phyloP scores from a whole-genome alignment of 2,329 filamentous ascomycete genomes.

The Sclerotinia minor region DNA sequence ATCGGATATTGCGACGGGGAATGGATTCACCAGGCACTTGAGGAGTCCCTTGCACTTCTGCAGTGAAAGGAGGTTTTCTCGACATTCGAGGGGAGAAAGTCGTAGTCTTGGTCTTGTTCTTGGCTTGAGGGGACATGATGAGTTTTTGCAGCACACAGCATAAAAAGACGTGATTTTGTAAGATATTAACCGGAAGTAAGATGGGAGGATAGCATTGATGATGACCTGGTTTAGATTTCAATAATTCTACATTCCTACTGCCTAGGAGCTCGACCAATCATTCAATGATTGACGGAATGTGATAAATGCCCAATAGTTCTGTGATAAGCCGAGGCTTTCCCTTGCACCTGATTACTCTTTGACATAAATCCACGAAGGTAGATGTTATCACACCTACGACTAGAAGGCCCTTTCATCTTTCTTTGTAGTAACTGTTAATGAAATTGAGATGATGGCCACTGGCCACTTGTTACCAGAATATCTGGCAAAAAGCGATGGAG shows the following conservation, averaged over 20 bases:
- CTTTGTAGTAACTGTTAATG: background rate
- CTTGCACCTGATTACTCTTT: background rate
- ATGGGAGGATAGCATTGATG: background rate
- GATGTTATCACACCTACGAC: background rate
- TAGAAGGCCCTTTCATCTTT: background rate
- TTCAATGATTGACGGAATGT: background rate
- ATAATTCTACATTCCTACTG: constrained; percentile 13
- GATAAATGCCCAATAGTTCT: background rate
- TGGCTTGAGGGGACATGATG: constrained; percentile 15
- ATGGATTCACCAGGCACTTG: constrained; percentile 64
- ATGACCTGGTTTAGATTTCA: background rate
- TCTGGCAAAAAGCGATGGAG: too few species aligned
- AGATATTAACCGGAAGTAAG: background rate
- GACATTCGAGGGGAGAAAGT: constrained; percentile 28
- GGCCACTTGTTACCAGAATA: background rate
- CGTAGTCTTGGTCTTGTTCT: background rate
- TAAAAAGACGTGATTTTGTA: background rate
- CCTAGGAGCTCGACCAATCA: background rate
- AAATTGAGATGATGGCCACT: background rate
- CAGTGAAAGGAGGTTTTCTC: constrained; percentile 56
- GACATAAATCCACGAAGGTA: background rate
- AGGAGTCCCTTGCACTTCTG: constrained; percentile 57
- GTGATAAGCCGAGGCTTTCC: constrained; percentile 11
- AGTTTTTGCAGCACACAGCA: background rate
- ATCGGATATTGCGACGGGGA: constrained; percentile 57